Percentiles rank a stretch among this genome's conserved stretches.
phyloP scores from a whole-genome alignment of 768 basidiomycete genomes.

The Artomyces pyxidatus region DNA sequence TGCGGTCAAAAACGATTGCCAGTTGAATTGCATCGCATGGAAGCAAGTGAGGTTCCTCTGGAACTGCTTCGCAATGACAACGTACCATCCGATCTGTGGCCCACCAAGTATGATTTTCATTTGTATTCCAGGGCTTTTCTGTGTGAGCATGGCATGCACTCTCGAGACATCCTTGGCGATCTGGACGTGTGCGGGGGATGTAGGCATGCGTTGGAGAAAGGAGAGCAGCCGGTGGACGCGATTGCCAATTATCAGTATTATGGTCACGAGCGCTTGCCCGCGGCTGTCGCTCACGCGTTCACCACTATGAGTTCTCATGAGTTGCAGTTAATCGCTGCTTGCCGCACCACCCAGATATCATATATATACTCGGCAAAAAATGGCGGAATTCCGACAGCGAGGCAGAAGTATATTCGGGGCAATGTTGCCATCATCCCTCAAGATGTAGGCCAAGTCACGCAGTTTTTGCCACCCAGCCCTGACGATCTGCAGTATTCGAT shows the following conservation, averaged over 20 bases:
- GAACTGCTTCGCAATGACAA: background rate
- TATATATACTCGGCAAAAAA: background rate
- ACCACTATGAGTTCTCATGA: background rate
- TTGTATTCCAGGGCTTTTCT: background rate
- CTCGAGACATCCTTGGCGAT: too few species aligned
- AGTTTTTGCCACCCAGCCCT: background rate
- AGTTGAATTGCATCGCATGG: background rate
- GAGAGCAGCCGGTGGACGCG: background rate
- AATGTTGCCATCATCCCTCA: conserved; percentile 1
- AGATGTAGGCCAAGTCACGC: background rate
- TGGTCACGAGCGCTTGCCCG: background rate
- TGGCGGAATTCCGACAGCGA: background rate
- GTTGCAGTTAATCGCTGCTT: background rate
- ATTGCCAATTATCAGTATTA: conserved; percentile 2
- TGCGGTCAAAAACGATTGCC: background rate
- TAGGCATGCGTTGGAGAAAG: background rate
- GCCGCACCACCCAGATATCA: background rate
- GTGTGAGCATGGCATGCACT: background rate
- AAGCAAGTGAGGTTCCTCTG: background rate
- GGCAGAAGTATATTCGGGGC: background rate
- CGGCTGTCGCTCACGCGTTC: background rate
- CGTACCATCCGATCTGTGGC: background rate
- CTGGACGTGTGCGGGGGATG: background rate
- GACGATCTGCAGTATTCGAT: background rate
- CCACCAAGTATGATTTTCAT: background rate